A percentile compares a stretch with the other conserved stretches of the same genome.
Evolutionary conservation across 2,329 filamentous ascomycete genomes (phyloP).

Genomic region (Microthyrium microscopicum): DNA sequence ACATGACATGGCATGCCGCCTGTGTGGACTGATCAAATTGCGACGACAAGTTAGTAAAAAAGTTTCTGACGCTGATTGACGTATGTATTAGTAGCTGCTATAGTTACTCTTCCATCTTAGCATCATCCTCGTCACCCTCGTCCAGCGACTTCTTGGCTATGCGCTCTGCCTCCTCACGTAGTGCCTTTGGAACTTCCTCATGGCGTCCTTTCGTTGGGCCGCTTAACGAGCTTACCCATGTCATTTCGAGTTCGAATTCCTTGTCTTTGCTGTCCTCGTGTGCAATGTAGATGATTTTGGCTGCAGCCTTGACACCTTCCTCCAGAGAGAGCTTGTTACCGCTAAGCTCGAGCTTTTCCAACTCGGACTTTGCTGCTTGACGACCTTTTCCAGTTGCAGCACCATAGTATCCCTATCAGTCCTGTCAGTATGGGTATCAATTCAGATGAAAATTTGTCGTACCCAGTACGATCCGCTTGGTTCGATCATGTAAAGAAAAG

Average conservation of each 20-base stretch:
- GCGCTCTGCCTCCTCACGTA: constrained; percentile 82
- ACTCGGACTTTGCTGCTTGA: constrained; percentile 91
- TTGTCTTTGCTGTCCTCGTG: constrained; percentile 99
- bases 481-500: constrained; percentile 97
- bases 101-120: constrained; percentile 75
- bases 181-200: constrained; percentile 78
- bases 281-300: constrained; percentile 89
- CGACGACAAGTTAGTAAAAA: background rate
- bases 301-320: constrained; percentile 89
- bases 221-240: constrained; percentile 74
- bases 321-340: constrained; percentile 60
- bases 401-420: constrained; percentile 69
- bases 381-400: constrained; percentile 93
- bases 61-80: constrained; percentile 1
- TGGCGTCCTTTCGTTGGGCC: constrained; percentile 88
- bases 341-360: constrained; percentile 88
- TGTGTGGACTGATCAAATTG: background rate
- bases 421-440: constrained; percentile 1
- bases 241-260: constrained; percentile 98
- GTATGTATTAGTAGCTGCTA: too few relatives aligned
- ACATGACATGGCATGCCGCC: background rate
- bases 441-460: constrained; percentile 13
- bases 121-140: constrained; percentile 59
- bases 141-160: constrained; percentile 83
- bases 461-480: constrained; percentile 92